phyloP scores from a whole-genome alignment of 306 rosid genomes.

The Vigna nakashimae region DNA sequence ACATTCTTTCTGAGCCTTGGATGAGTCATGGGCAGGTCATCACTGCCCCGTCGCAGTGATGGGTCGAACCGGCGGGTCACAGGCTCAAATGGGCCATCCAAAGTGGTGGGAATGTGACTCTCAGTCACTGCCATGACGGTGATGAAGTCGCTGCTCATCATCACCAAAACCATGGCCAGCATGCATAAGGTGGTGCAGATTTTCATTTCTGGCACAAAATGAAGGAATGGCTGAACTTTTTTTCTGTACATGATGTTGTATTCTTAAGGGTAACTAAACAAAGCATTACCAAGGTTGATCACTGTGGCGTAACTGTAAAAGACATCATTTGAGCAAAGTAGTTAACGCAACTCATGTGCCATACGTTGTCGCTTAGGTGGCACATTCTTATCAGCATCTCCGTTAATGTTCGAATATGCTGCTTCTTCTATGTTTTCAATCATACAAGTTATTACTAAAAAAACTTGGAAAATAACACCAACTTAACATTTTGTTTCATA shows the following conservation, averaged over 20 bases:
- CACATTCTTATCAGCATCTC: constrained; percentile 37
- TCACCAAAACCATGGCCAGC: constrained; percentile 39
- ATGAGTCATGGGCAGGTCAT: constrained; percentile 86
- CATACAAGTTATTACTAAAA: no score
- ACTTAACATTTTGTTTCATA: no score
- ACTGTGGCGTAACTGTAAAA: neutral
- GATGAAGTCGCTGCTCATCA: constrained; percentile 19
- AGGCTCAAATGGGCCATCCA: constrained; percentile 87
- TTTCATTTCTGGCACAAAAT: constrained; percentile 47
- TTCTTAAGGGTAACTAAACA: neutral
- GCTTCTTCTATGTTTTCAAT: neutral
- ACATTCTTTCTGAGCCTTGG: constrained; percentile 86
- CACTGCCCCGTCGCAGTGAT: constrained; percentile 72
- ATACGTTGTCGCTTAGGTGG: neutral
- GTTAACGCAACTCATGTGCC: neutral
- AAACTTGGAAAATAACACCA: no score
- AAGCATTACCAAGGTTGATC: neutral
- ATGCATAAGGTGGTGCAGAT: constrained; percentile 41
- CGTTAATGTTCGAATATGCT: constrained; percentile 46
- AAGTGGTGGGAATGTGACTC: constrained; percentile 69
- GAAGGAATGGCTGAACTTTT: neutral
- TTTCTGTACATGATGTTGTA: neutral
- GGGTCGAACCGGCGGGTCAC: constrained; percentile 72
- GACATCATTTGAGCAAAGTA: constrained; percentile 19
- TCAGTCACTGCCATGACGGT: constrained; percentile 45